Base-by-base conservation (phyloP, 2,329 filamentous ascomycete species). In the Colletotrichum salicis region DNA sequence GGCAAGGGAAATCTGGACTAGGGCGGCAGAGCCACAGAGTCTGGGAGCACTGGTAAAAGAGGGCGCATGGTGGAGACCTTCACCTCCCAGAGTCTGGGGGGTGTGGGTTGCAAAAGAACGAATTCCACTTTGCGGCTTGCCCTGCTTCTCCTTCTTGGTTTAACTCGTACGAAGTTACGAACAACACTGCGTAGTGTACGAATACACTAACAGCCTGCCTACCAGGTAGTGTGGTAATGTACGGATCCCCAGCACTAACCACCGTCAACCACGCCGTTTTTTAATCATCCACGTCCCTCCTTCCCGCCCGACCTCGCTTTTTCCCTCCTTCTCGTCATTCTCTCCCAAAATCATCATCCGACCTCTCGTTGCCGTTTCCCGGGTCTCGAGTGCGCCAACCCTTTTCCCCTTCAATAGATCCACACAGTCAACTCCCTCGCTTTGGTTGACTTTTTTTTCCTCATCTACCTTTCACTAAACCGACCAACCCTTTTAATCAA, bases 401-500 rank as follows among this genome's bases (percentile, higher is more conserved):
- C 37, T 60, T 69, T 63, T 63, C 35, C 64, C 35, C 27, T 72
- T 73, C 62, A 41, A 68, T 57, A 64, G 56, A 54, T 41, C 29
- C 54, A 37, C 51, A 54, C 31, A 56, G 70, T 72, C 69, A 73
- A 57, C 69, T 72, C 72, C 37, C 72, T 73, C 72, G 72, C 72
- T 73, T 72, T 73, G 68, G 69, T 73, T 68, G 72, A 69, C 64
- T 27, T 64, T 55, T 27, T 71, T 70, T 64, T 51, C 19, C 37
- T 55, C 57, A 33, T n/a, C 48, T 67, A 33, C 72, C 56, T 52
- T 73, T 69, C 68, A 52, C 15, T 19, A 66, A 10, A 51, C 67
- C 70, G 67, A 63, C 70, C 70, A 72, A 52, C 67, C 70, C 57
- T 71, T 72, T 71, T 70, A 72, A 72, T 72, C 70, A 70, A 33